Evolutionary conservation across 2,329 filamentous ascomycete species (phyloP), one percentile per base, ranked within the genome.

Genomic region (Sporothrix inflata): DNA sequence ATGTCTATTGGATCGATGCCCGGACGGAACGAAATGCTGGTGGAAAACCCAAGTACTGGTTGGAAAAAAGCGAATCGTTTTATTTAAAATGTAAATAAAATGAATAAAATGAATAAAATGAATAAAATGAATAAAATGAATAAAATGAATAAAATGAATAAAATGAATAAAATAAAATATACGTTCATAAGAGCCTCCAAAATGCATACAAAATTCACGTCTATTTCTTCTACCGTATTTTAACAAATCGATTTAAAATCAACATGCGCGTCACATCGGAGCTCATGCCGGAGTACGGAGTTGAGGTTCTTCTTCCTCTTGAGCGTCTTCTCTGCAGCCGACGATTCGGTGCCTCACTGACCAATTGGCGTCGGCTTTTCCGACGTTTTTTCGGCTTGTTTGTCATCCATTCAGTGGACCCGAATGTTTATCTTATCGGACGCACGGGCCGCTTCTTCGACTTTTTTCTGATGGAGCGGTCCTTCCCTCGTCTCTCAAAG

Each of bases 301-400:
- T 55, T 30, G 53, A 55, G 24, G 53, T 30, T 55, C 6, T 21
- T 51, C 1, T 51, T 34, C 6, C 6, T 34, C 30, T 34, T 34
- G 19, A 16, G 16, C 19, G 11, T 24, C 16, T 55, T 30, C 14
- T 19, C 27, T 19, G 34, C 38, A 12, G 57, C n/a, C 57, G 57
- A 40, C 57, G n/a, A 14, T 24, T 63, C 57, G 34, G 57, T n/a
- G 8, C 27, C 16, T 1, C 53, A 6, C 30, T 60, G 55, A n/a
- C 55, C 55, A 60, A 60, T 38, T 60, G 30, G 16, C n/a, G 53
- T 34, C 63, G 63, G 63, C 42, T 66, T 49, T 49, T 34, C 63
- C 63, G 63, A 66, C 27, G 0, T 49, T 30, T n/a, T 49, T 6
- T 66, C 61, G 40, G 61, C 12, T 21, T 47, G 21, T 65, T 65